A percentile compares a stretch with the other conserved stretches of the same genome.
These are phyloP conservation scores for Arthrobotrys pseudoclavata DNA, from an alignment of 2,329 filamentous ascomycete genomes.

Conservation along the genomic window DNA sequence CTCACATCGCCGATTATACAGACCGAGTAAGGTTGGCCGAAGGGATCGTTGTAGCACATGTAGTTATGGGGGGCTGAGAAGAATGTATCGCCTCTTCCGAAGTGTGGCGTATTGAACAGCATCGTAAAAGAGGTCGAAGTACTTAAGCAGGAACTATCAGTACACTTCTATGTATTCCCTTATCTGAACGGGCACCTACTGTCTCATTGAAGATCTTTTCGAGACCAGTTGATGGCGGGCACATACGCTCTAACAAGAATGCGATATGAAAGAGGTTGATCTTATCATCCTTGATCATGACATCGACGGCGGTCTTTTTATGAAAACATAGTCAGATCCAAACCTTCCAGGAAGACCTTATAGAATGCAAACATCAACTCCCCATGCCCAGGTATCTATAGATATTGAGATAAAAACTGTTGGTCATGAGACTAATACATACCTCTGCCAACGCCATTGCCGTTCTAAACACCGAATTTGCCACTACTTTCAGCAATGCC, in stretches of 20 bases:
- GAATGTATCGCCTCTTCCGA: conserved; percentile 68
- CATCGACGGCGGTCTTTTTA: conserved; percentile 68
- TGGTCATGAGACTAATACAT: not conserved
- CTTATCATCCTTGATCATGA: conserved; percentile 69
- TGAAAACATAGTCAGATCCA: conserved; percentile 70
- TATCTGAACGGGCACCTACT: conserved; percentile 51
- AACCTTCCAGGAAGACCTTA: conserved; percentile 69
- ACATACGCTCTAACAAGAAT: conserved; percentile 71
- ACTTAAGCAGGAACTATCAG: conserved; percentile 60
- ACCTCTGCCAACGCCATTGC: conserved; percentile 1
- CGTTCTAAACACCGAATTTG: conserved; percentile 69
- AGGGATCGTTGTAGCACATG: conserved; percentile 72
- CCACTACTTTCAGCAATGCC: conserved; percentile 69
- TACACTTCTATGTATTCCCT: not conserved
- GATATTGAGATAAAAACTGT: no score
- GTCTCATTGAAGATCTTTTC: conserved; percentile 70
- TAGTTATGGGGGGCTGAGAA: conserved; percentile 72
- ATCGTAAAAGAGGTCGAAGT: conserved; percentile 68
- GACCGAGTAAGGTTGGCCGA: conserved; percentile 69
- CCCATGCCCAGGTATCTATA: no score
- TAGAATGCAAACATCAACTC: conserved; percentile 52
- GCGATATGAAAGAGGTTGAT: conserved; percentile 70
- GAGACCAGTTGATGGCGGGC: conserved; percentile 68
- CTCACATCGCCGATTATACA: conserved; percentile 69
- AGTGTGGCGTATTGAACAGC: conserved; percentile 70